phyloP scores from a whole-genome alignment of 208 protist species.

The Entamoeba moshkovskii region DNA sequence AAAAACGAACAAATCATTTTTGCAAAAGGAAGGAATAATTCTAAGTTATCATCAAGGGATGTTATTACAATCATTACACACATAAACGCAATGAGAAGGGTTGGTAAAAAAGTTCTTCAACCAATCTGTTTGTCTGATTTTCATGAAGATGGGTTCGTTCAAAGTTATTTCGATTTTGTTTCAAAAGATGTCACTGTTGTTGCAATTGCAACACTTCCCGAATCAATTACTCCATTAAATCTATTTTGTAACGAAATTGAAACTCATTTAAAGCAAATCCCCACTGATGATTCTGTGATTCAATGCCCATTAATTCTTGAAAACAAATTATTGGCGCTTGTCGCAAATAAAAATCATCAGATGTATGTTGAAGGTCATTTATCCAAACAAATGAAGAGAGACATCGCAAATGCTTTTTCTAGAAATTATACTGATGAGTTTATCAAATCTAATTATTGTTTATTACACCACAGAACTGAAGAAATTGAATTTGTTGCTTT shows the following conservation, averaged over 20 bases:
- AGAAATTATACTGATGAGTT: neutral
- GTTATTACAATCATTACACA: neutral
- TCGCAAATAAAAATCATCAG: neutral
- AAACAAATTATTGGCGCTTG: neutral
- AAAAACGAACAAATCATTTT: neutral
- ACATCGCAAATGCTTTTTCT: neutral
- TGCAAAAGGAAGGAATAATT: neutral
- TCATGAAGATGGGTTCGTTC: neutral
- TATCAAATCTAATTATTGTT: neutral
- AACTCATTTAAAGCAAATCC: neutral
- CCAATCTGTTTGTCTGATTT: slow-evolving; percentile 1
- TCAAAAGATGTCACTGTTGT: neutral
- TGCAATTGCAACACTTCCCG: neutral
- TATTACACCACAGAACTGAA: neutral
- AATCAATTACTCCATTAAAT: neutral
- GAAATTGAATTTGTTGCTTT: neutral
- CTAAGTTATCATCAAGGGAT: neutral
- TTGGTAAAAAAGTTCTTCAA: neutral
- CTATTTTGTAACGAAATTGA: neutral
- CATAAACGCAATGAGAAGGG: neutral
- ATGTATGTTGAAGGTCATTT: neutral
- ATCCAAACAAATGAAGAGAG: neutral
- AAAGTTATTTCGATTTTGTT: neutral
- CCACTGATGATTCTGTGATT: neutral
- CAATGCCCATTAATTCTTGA: neutral